phyloP scores from a whole-genome alignment of 257 asterid species.

The Nicotiana noctiflora region DNA sequence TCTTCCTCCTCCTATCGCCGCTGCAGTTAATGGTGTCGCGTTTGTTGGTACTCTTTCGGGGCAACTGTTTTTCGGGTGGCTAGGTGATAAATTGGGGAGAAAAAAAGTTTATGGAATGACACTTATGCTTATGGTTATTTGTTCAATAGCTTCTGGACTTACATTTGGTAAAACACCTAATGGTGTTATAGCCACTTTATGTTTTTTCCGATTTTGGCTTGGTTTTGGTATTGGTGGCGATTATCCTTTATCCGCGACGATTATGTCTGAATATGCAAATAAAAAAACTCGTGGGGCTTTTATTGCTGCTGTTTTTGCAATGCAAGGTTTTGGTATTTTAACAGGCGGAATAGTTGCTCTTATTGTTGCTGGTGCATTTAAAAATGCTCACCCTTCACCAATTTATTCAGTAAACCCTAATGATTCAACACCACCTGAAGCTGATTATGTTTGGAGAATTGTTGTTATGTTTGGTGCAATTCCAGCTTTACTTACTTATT shows the following conservation, averaged over 20 bases:
- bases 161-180: constrained; percentile 28
- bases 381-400: constrained; percentile 29
- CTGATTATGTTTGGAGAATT: constrained; percentile 37
- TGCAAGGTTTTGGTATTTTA: constrained; percentile 55
- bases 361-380: constrained; percentile 25
- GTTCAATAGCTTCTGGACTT: constrained; percentile 38
- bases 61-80: constrained; percentile 44
- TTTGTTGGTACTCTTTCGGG: constrained; percentile 37
- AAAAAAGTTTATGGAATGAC: constrained; percentile 41
- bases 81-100: constrained; percentile 43
- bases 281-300: constrained; percentile 48
- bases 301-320: constrained; percentile 46
- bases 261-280: constrained; percentile 52
- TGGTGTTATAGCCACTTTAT: constrained; percentile 41
- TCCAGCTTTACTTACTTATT: constrained; percentile 48
- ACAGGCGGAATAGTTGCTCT: constrained; percentile 37
- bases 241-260: constrained; percentile 49
- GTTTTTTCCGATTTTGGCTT: constrained; percentile 53
- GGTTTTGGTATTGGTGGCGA: constrained; percentile 56
- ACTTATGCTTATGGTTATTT: constrained; percentile 34
- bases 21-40: constrained; percentile 47
- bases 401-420: background rate
- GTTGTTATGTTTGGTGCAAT: constrained; percentile 46
- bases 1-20: constrained; percentile 28
- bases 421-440: constrained; percentile 24